Evolutionary conservation across 2,329 filamentous ascomycete genomes (phyloP).

Genomic region (Penicillium frequentans): DNA sequence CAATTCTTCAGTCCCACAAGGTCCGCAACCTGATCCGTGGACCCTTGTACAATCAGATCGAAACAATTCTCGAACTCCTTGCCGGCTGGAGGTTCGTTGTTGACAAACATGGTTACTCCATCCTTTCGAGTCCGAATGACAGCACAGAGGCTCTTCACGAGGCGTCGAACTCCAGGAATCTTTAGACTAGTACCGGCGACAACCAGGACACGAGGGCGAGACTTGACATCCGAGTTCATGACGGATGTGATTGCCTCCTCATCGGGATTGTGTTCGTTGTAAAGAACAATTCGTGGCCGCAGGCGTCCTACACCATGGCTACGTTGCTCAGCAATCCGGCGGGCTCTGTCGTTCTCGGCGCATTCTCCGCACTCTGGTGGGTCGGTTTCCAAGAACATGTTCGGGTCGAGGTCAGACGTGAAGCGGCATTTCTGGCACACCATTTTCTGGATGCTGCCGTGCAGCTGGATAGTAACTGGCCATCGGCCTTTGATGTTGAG

Average conservation of each 20-base stretch:
- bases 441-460: slow-evolving; percentile 94
- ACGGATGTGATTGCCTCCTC: slow-evolving; percentile 94
- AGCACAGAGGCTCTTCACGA: slow-evolving; percentile 87
- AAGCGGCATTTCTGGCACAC: slow-evolving; percentile 89
- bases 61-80: slow-evolving; percentile 89
- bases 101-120: slow-evolving; percentile 91
- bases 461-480: slow-evolving; percentile 90
- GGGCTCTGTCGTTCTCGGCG: slow-evolving; percentile 70
- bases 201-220: slow-evolving; percentile 84
- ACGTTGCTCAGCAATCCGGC: slow-evolving; percentile 77
- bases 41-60: slow-evolving; percentile 85
- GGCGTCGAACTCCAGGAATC: slow-evolving; percentile 84
- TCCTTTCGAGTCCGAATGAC: slow-evolving; percentile 75
- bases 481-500: slow-evolving; percentile 83
- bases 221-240: slow-evolving; percentile 79
- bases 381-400: slow-evolving; percentile 79
- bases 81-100: slow-evolving; percentile 78
- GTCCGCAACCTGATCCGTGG: slow-evolving; percentile 82
- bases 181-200: slow-evolving; percentile 96
- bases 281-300: slow-evolving; percentile 89
- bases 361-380: slow-evolving; percentile 79
- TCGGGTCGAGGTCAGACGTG: slow-evolving; percentile 72
- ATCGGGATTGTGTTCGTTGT: slow-evolving; percentile 96
- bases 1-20: slow-evolving; percentile 63
- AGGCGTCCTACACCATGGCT: slow-evolving; percentile 91